Percentiles rank a stretch among this genome's conserved stretches.
phyloP scores from a whole-genome alignment of 371 early-diverging fungal species.

The Mortierella sp. region DNA sequence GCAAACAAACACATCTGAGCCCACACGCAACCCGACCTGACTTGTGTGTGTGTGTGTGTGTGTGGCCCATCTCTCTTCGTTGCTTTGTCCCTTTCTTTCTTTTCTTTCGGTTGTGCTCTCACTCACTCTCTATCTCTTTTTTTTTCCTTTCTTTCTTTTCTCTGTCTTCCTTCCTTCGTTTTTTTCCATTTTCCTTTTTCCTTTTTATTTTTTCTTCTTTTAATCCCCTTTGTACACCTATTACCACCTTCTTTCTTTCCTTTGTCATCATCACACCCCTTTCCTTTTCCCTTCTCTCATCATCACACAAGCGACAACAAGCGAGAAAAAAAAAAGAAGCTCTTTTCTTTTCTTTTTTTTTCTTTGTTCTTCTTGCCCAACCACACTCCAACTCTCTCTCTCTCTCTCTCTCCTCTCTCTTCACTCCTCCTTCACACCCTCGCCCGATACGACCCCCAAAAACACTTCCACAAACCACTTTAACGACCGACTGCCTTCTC shows the following conservation, averaged over 20 bases:
- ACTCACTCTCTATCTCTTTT: slow-evolving; percentile 9
- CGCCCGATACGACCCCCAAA: slow-evolving; percentile 4
- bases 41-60: not conserved
- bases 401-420: not conserved
- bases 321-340: not conserved
- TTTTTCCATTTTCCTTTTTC: too few relatives aligned
- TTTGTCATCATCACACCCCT: not conserved
- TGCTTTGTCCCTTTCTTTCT: not conserved
- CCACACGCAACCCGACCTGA: too few relatives aligned
- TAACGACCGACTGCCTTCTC: not conserved
- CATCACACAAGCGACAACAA: not conserved
- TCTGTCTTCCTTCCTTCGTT: not conserved
- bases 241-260: not conserved
- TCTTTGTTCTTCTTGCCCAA: not conserved
- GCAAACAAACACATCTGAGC: too few relatives aligned
- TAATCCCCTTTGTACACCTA: not conserved
- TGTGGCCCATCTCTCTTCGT: not conserved
- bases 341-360: not conserved
- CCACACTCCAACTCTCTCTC: not conserved
- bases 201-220: slow-evolving; percentile 11
- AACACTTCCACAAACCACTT: not conserved
- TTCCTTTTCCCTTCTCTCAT: not conserved
- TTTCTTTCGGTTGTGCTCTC: slow-evolving; percentile 6
- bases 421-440: not conserved
- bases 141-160: not conserved